A percentile compares a stretch with the other conserved stretches of the same genome.
Conservation (phyloP, 805 yeast genomes). For the Candida ascalaphidarum region DNA sequence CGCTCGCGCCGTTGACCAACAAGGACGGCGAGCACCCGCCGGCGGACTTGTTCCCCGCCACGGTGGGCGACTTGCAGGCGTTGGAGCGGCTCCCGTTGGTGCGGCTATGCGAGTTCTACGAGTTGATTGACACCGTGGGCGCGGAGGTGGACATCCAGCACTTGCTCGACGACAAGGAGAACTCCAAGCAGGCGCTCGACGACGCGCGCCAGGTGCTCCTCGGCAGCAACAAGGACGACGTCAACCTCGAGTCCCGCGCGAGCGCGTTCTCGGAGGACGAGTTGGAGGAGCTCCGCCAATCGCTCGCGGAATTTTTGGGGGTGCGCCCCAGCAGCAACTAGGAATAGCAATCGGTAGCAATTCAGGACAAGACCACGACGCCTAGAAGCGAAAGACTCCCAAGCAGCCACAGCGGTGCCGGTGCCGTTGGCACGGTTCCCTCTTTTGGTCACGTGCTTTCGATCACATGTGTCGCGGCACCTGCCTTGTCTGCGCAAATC, state of each 20-base stretch:
- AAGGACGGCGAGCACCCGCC: slow-evolving; percentile 70
- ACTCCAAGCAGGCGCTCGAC: slow-evolving; percentile 4
- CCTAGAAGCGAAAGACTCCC: too few relatives aligned
- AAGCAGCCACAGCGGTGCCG: too few relatives aligned
- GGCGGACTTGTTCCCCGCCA: slow-evolving; percentile 45
- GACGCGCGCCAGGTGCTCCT: background rate
- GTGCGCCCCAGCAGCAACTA: slow-evolving; percentile 46
- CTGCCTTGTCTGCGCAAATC: too few relatives aligned
- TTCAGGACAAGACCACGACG: too few relatives aligned
- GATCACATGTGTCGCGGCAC: too few relatives aligned
- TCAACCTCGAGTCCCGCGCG: background rate
- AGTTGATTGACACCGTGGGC: slow-evolving; percentile 54
- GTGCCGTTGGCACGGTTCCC: too few relatives aligned
- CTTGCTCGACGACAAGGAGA: slow-evolving; percentile 5
- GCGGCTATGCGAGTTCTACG: slow-evolving; percentile 63
- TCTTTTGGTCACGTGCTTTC: too few relatives aligned
- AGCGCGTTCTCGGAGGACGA: slow-evolving; percentile 32
- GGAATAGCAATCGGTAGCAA: too few relatives aligned
- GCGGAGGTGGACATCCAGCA: slow-evolving; percentile 31
- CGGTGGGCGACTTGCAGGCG: slow-evolving; percentile 42
- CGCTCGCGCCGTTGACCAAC: slow-evolving; percentile 64
- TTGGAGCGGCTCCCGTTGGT: slow-evolving; percentile 40
- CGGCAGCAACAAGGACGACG: background rate
- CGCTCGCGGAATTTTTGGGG: slow-evolving; percentile 64
- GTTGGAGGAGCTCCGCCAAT: slow-evolving; percentile 47